phyloP scores from a whole-genome alignment of 768 basidiomycete genomes.

The Rhodotorula paludigena region DNA sequence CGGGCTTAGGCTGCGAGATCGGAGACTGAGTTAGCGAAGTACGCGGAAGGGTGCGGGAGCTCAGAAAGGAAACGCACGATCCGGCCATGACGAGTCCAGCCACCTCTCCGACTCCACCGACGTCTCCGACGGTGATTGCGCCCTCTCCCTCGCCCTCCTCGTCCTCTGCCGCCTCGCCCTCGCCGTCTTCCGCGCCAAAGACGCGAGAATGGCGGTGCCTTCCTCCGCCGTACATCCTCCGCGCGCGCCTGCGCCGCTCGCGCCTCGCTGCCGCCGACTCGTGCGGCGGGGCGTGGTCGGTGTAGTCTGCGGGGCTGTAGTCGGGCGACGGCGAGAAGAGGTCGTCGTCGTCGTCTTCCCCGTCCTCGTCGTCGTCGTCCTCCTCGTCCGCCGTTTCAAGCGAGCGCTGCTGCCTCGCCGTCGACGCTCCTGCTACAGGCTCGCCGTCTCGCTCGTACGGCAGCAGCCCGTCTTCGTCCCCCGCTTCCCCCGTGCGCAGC shows the following conservation, averaged over 20 bases:
- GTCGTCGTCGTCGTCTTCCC: too few relatives aligned
- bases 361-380: too few relatives aligned
- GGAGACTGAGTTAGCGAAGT: background rate
- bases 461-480: too few relatives aligned
- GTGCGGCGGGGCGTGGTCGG: too few relatives aligned
- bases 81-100: constrained; percentile 13
- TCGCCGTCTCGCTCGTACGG: too few relatives aligned
- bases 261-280: background rate
- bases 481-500: too few relatives aligned
- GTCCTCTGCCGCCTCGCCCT: constrained; percentile 2
- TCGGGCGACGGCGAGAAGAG: too few relatives aligned
- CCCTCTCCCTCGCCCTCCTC: constrained; percentile 19
- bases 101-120: constrained; percentile 12
- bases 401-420: too few relatives aligned
- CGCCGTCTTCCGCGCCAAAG: background rate
- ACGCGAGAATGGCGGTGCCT: background rate
- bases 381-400: too few relatives aligned
- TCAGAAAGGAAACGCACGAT: constrained; percentile 9
- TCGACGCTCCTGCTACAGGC: too few relatives aligned
- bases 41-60: background rate
- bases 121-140: background rate
- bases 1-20: constrained; percentile 12
- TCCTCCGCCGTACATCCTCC: constrained; percentile 30
- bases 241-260: constrained; percentile 14
- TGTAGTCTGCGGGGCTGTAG: too few relatives aligned